These are phyloP conservation scores for Suillus subalutaceus DNA, from an alignment of 768 basidiomycete species.

Conservation along the genomic window DNA sequence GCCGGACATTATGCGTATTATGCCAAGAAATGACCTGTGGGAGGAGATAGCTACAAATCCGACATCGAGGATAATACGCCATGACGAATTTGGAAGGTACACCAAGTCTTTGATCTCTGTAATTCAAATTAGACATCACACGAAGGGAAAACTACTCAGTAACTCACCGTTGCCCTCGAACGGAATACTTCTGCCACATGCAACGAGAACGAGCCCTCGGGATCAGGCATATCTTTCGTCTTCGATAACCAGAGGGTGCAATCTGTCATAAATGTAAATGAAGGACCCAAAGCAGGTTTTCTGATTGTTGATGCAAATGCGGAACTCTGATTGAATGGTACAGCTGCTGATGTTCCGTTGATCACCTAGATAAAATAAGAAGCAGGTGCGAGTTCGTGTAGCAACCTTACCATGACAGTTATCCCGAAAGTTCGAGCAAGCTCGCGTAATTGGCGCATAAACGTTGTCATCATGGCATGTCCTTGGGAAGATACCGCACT, in stretches of 20 bases:
- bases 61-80: conserved; percentile 29
- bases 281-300: conserved; percentile 77
- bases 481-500: conserved; percentile 73
- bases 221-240: conserved; percentile 14
- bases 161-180: conserved; percentile 45
- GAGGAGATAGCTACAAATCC: not conserved
- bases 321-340: conserved; percentile 35
- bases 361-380: conserved; percentile 48
- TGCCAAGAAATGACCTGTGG: not conserved
- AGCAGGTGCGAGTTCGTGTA: not conserved
- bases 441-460: conserved; percentile 65
- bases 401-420: conserved; percentile 54
- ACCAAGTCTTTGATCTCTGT: conserved; percentile 43
- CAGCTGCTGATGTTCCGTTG: conserved; percentile 52
- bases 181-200: conserved; percentile 45
- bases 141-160: conserved; percentile 18
- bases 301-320: conserved; percentile 41
- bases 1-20: not conserved
- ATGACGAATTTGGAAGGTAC: conserved; percentile 41
- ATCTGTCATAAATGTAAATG: conserved; percentile 74
- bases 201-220: conserved; percentile 23
- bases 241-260: conserved; percentile 71
- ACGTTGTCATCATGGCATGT: conserved; percentile 71
- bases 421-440: conserved; percentile 48
- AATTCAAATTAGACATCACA: conserved; percentile 6